Conservation (phyloP, 2,329 filamentous ascomycete genomes). For the Curvularia sp. region DNA sequence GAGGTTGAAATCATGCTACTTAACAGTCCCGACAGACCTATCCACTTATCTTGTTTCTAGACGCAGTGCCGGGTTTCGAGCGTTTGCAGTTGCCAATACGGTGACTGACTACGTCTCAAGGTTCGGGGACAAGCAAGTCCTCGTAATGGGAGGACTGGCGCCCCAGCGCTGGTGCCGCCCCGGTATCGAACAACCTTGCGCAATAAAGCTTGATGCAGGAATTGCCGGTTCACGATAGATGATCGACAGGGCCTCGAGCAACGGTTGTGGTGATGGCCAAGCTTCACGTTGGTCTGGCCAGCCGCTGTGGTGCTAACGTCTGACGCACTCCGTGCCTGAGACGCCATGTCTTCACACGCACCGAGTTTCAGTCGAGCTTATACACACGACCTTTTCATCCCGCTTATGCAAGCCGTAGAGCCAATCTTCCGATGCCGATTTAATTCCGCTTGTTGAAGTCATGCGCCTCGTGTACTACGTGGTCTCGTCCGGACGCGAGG, state of each 20-base stretch:
- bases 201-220: conserved; percentile 27
- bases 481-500: not conserved
- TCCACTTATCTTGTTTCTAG: conserved; percentile 42
- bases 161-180: conserved; percentile 21
- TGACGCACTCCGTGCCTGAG: conserved; percentile 46
- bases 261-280: conserved; percentile 26
- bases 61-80: conserved; percentile 35
- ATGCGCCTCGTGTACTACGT: not conserved
- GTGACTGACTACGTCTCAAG: conserved; percentile 32
- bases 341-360: conserved; percentile 34
- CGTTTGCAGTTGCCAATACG: conserved; percentile 40
- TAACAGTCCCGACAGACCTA: conserved; percentile 29
- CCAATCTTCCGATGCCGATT: conserved; percentile 14
- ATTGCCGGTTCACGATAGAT: conserved; percentile 22
- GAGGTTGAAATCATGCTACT: conserved; percentile 37
- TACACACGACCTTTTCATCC: conserved; percentile 8
- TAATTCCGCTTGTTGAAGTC: not conserved
- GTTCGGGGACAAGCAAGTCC: conserved; percentile 13
- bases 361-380: conserved; percentile 36
- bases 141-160: conserved; percentile 30
- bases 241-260: conserved; percentile 28
- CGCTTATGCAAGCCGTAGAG: conserved; percentile 10
- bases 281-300: conserved; percentile 49
- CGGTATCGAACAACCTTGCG: conserved; percentile 35
- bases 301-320: conserved; percentile 35